Evolutionary conservation across 495 filamentous ascomycete genomes (phyloP).

Genomic region (Neurospora africana): DNA sequence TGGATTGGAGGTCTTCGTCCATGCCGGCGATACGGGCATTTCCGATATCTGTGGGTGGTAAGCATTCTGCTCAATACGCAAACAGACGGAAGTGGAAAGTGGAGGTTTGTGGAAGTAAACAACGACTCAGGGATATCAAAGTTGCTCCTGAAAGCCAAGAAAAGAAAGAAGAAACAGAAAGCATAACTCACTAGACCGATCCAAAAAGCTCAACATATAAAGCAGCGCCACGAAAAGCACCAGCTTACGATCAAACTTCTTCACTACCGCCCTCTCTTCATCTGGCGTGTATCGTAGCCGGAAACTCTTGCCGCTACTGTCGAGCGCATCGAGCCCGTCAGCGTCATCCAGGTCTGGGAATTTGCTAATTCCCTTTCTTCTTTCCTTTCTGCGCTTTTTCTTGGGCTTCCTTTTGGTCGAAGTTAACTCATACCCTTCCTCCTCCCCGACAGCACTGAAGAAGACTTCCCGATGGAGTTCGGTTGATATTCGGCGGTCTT

Average conservation of each 20-base stretch:
- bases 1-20: conserved; percentile 49
- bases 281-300: conserved; percentile 49
- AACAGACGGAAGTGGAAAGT: too few species aligned
- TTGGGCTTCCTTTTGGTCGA: background rate
- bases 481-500: background rate
- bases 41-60: conserved; percentile 51
- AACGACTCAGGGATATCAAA: too few species aligned
- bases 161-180: background rate
- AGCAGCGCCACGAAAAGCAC: conserved; percentile 72
- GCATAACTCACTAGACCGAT: conserved; percentile 55
- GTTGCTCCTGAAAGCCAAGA: background rate
- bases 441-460: background rate
- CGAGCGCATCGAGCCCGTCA: background rate
- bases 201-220: conserved; percentile 73
- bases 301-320: background rate
- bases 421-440: background rate
- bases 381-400: background rate
- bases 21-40: conserved; percentile 71
- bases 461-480: background rate
- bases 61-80: background rate
- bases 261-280: conserved; percentile 62
- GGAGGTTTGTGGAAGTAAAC: background rate
- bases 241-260: conserved; percentile 62
- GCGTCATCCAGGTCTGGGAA: background rate
- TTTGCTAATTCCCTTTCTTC: background rate